Percentiles rank a stretch among this genome's conserved stretches.
Conservation (phyloP, 495 filamentous ascomycete genomes). For the Lepraria neglecta region DNA sequence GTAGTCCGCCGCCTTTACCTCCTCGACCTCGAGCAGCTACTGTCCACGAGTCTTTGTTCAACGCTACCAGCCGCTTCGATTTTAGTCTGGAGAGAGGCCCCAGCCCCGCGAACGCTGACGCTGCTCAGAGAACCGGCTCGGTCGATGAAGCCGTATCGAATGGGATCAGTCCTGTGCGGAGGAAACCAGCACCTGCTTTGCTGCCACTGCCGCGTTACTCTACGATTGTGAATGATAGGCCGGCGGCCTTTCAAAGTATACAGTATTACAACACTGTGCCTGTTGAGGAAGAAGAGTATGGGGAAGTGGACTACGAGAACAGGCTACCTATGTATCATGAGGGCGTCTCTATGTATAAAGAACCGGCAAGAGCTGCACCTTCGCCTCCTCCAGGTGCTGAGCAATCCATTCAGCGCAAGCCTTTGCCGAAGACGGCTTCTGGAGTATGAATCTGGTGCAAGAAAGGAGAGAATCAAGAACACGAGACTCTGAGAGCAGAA, state of each 20-base stretch:
- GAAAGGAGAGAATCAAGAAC: too few species aligned
- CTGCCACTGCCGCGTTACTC: conserved; percentile 25
- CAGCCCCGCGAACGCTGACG: not conserved
- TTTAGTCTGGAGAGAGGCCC: not conserved
- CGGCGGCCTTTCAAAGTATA: conserved; percentile 6
- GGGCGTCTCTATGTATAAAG: not conserved
- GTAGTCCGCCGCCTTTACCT: conserved; percentile 22
- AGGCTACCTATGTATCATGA: conserved; percentile 9
- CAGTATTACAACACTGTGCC: conserved; percentile 17
- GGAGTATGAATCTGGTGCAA: not conserved
- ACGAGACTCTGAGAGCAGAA: too few species aligned
- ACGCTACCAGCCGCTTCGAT: not conserved
- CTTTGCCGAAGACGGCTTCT: conserved; percentile 6
- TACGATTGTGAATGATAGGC: conserved; percentile 16
- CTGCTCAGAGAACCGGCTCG: not conserved
- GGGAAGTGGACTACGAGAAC: not conserved
- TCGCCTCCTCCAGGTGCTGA: not conserved
- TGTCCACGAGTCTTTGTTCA: not conserved
- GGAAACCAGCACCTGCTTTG: conserved; percentile 26
- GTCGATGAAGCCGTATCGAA: not conserved
- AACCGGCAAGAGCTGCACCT: not conserved
- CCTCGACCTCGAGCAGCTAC: conserved; percentile 19
- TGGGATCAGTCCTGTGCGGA: conserved; percentile 7
- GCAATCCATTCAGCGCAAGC: not conserved
- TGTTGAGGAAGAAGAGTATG: not conserved